Base-by-base conservation (phyloP, 176 grass and related monocot species). In the Leersia perrieri region DNA sequence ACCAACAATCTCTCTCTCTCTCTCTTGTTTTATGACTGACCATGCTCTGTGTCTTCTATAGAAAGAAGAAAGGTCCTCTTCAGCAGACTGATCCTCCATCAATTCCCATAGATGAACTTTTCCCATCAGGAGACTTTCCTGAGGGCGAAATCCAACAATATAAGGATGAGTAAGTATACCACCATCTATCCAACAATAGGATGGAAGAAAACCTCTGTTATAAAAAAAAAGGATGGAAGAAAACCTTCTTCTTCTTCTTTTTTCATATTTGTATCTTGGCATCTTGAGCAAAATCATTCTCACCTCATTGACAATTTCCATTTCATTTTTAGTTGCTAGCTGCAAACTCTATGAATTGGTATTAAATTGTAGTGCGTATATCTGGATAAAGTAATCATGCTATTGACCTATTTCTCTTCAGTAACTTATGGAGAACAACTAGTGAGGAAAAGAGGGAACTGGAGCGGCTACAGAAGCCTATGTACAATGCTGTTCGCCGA, bases 371-470 rank as follows among this genome's bases (percentile, higher is more conserved):
- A 62, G 3, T 79, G 13, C 16, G 14, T 18, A 15, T 70, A 5
- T 39, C 89, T 75, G 8, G 42, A 45, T 70, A 76, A 73, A 84
- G 41, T 69, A 76, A 68, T 69, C 16, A 70, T 45, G 60, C 4
- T 64, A 70, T 64, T 73, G 11, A 15, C 85, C 9, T 64, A 70
- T 64, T 77, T 8, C 28, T 87, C 13, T 77, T 65, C 86, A 95
- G 96, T 77, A 95, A 95, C 69, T 83, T 99, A 15, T 99, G 92
- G 96, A 95, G 96, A 87, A 94, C 82, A 79, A 90, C 92, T 66
- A 95, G 86, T 33, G 92, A 93, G 84, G 96, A 99, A 87, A 99
- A 99, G 84, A 95, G 90, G 73, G 96, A 95, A 73, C 73, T 91
- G 16, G 96, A 99, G 65, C 86, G 92, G 35, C 76, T 95, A 22